Base-by-base conservation (phyloP, 148 eudicot species). In the Limonium bicolor region DNA sequence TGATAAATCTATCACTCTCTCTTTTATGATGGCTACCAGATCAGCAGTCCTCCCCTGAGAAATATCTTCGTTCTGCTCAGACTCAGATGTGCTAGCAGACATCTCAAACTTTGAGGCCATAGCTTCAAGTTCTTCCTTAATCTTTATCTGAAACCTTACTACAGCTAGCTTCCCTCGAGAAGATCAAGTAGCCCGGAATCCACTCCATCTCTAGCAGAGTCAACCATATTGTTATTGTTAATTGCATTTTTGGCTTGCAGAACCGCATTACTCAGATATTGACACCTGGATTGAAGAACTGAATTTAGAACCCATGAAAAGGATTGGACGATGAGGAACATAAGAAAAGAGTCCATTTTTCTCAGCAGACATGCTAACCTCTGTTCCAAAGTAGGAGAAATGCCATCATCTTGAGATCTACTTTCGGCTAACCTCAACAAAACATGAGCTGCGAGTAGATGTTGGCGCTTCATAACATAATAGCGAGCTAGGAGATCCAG, bases 111-210 rank as follows among this genome's bases (percentile, higher is more conserved):
- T 72, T 14, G 70, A 65, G 51, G 74, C 76, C 33, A 76, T 37
- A 53, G 59, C 67, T 51, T 92, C 86, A 54, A 92, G 62, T 59
- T 59, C 69, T 46, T 78, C 80, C 64, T 68, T 92, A 28, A 85
- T 71, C 67, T 76, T 76, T 41, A 78, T 78, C 63, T 92, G 99
- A 61, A 92, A 85, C 55, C 76, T 77, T 48, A 81, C 80, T 71
- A 92, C 99, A 51, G 94, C 72, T 58, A 92, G 86, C 73, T 92
- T 92, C 86, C 99, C 62, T 92, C 95, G 38, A 85, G 85, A 50
- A 92, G 65, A 71, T 85, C 95, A 58, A 92, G 72, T 42, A 92
- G 71, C 27, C 99, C 99, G 59, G 60, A 76, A 44, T 90, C 93
- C 44, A 68, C 65, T 29, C 69, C 66, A 36, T 70, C 75, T 54